These are phyloP conservation scores for Kurtzmaniella fragi DNA, from an alignment of 805 yeast species.

Conservation along the genomic window DNA sequence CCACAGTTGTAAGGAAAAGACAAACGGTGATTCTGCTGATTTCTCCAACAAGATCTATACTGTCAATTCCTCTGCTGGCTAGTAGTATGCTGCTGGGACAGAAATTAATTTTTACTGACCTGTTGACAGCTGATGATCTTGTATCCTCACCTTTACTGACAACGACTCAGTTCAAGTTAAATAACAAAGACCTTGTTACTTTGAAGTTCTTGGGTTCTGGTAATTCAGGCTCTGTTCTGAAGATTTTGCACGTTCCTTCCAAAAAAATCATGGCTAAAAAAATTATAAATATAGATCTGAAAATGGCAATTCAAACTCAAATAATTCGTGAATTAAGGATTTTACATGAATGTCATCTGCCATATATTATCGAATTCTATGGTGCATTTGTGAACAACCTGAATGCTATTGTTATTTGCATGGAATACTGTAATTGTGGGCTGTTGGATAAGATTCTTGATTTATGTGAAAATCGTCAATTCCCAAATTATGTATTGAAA, in stretches of 20 bases:
- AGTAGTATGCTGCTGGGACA: conserved; percentile 14
- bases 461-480: conserved; percentile 30
- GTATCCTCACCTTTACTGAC: conserved; percentile 29
- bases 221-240: conserved; percentile 87
- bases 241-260: conserved; percentile 84
- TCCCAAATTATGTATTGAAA: conserved; percentile 62
- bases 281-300: conserved; percentile 79
- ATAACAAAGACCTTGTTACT: conserved; percentile 62
- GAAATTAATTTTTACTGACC: conserved; percentile 5
- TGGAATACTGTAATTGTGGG: conserved; percentile 96
- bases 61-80: conserved; percentile 16
- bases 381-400: conserved; percentile 72
- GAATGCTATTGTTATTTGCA: conserved; percentile 79
- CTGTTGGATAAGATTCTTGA: conserved; percentile 79
- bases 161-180: conserved; percentile 24
- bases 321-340: conserved; percentile 84
- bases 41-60: conserved; percentile 33
- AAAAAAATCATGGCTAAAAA: conserved; percentile 89
- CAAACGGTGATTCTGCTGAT: conserved; percentile 39
- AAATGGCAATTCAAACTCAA: conserved; percentile 72
- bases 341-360: conserved; percentile 82
- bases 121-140: conserved; percentile 6
- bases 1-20: conserved; percentile 18
- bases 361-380: conserved; percentile 81
- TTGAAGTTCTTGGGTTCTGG: conserved; percentile 85